Conservation (phyloP, 345 rosid species). For the Gossypium australe region DNA sequence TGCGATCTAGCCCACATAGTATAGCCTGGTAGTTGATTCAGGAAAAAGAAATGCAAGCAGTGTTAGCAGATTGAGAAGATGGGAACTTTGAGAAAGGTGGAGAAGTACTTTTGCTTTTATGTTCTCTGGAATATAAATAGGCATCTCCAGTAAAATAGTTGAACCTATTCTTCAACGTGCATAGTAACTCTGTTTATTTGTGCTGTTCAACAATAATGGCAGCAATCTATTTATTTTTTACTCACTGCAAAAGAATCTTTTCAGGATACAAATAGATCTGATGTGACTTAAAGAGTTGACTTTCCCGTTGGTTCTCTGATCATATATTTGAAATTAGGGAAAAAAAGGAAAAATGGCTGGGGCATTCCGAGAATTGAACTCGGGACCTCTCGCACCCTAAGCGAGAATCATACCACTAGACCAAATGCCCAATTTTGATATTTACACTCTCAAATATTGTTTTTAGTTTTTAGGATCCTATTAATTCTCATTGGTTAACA, state of each 20-base stretch:
- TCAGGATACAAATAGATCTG: background rate
- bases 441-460: background rate
- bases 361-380: background rate
- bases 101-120: background rate
- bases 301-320: no score
- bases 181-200: no score
- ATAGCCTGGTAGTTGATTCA: no score
- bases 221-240: background rate
- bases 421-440: slow-evolving; percentile 19
- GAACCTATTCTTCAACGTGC: no score
- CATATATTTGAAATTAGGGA: background rate
- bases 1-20: background rate
- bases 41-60: background rate
- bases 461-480: no score
- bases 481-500: background rate
- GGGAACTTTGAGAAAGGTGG: background rate
- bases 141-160: background rate
- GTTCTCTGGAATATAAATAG: background rate
- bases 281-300: no score
- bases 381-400: slow-evolving; percentile 16
- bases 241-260: background rate
- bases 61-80: background rate
- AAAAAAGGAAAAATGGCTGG: background rate
- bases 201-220: background rate
- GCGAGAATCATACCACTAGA: slow-evolving; percentile 92